Conservation (phyloP, 768 basidiomycete genomes). For the Butyriboletus loyo region DNA sequence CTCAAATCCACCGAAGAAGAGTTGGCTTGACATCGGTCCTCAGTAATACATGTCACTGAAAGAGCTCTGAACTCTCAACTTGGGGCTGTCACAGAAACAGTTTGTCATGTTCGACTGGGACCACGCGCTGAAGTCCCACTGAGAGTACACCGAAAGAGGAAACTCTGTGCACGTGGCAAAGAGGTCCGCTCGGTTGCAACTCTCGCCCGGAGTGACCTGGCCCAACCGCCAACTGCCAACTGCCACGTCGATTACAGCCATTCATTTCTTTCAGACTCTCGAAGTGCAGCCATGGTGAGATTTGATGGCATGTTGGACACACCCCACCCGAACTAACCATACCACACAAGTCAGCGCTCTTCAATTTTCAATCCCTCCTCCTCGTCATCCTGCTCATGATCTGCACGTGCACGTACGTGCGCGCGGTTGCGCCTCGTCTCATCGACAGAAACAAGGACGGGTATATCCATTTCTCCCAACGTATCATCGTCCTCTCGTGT, state of each 20-base stretch:
- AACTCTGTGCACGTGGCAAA: not conserved
- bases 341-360: conserved; percentile 77
- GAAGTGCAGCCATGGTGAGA: conserved; percentile 18
- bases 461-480: conserved; percentile 41
- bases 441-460: conserved; percentile 94
- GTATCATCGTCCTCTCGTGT: not conserved
- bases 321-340: not conserved
- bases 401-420: conserved; percentile 96
- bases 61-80: too few species aligned
- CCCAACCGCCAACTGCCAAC: not conserved
- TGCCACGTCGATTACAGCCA: not conserved
- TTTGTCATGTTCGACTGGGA: not conserved
- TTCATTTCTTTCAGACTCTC: not conserved
- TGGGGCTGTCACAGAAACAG: too few species aligned
- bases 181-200: not conserved
- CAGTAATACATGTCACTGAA: too few species aligned
- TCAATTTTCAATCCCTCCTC: conserved; percentile 96
- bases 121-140: not conserved
- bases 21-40: too few species aligned
- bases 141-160: not conserved
- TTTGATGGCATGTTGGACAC: not conserved
- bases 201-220: too few species aligned
- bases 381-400: conserved; percentile 91
- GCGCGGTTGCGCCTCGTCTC: conserved; percentile 84
- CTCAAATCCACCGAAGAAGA: too few species aligned